A percentile compares a stretch with the other conserved stretches of the same genome.
Evolutionary conservation across 257 asterid species (phyloP).

Genomic region (Coffea eugenioides): DNA sequence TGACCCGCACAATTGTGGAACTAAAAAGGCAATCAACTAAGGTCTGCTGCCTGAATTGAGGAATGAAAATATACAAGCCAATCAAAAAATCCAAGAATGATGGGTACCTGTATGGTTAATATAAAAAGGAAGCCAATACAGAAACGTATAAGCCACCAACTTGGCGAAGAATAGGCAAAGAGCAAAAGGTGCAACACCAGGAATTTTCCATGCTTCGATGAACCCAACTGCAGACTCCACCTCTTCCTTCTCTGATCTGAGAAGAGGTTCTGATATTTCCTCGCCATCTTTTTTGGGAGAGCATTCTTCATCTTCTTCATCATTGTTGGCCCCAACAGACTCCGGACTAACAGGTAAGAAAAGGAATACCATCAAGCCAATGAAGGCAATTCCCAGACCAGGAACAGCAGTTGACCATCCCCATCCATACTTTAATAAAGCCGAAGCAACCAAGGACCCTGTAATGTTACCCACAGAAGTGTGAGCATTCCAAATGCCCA

Average conservation of each 20-base stretch:
- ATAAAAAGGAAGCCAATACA: slow-evolving; percentile 95
- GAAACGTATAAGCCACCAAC: slow-evolving; percentile 88
- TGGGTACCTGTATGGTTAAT: slow-evolving; percentile 88
- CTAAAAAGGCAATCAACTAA: neutral
- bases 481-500: slow-evolving; percentile 99
- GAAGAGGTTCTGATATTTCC: slow-evolving; percentile 52
- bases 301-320: slow-evolving; percentile 38
- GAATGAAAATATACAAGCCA: neutral
- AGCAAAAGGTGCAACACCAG: slow-evolving; percentile 91
- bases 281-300: slow-evolving; percentile 53
- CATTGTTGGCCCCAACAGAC: slow-evolving; percentile 48
- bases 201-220: slow-evolving; percentile 85
- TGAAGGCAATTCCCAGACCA: slow-evolving; percentile 56
- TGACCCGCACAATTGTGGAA: neutral
- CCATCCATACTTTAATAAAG: slow-evolving; percentile 83
- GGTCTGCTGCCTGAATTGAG: neutral
- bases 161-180: slow-evolving; percentile 91
- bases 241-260: slow-evolving; percentile 36
- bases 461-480: slow-evolving; percentile 92
- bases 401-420: slow-evolving; percentile 97
- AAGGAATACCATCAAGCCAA: slow-evolving; percentile 64
- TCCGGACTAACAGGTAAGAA: slow-evolving; percentile 80
- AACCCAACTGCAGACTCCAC: slow-evolving; percentile 69
- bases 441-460: slow-evolving; percentile 81
- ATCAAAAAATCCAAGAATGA: neutral